Evolutionary conservation across 345 rosid genomes (phyloP).

Genomic region (Jatropha curcas): DNA sequence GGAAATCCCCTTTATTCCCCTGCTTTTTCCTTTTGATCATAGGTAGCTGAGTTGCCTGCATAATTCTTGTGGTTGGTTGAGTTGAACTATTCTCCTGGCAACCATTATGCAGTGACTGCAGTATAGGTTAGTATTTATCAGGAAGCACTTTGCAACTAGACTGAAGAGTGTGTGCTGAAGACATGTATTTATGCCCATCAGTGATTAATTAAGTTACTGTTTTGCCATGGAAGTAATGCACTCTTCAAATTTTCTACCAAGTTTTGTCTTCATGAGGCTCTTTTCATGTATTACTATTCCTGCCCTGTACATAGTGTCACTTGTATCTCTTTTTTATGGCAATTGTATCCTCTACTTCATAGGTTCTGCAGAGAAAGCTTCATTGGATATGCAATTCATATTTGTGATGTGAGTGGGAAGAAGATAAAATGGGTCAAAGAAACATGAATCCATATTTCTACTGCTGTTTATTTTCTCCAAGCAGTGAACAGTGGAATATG

Average conservation of each 20-base stretch:
- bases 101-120: background rate
- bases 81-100: background rate
- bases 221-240: background rate
- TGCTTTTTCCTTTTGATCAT: background rate
- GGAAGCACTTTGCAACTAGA: background rate
- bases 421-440: background rate
- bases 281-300: background rate
- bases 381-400: background rate
- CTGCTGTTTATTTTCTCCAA: slow-evolving; percentile 15
- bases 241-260: background rate
- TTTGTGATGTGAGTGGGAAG: slow-evolving; percentile 9
- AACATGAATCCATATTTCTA: slow-evolving; percentile 10
- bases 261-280: background rate
- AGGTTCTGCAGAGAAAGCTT: background rate
- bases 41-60: too few species aligned
- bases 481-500: slow-evolving; percentile 14
- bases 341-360: background rate
- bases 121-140: background rate
- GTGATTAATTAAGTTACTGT: background rate
- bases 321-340: background rate
- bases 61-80: background rate
- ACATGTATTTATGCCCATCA: background rate
- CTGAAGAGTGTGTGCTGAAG: background rate
- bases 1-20: background rate
- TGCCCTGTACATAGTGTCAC: background rate